Evolutionary conservation across 1,284 basidiomycete species (phyloP).

Genomic region (Boletus holoroseus): DNA sequence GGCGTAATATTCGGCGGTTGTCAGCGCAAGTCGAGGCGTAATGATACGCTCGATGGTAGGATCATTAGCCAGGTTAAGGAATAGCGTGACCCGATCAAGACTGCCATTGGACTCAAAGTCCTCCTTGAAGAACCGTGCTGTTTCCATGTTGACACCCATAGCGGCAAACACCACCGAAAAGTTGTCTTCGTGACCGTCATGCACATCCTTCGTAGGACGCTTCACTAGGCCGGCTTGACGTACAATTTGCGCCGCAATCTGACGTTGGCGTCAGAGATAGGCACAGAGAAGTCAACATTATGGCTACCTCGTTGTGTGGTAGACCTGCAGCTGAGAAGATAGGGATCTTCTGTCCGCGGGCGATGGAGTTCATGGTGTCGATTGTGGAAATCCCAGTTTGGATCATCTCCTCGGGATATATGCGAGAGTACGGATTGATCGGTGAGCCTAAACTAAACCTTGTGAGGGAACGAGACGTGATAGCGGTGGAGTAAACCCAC

Average conservation of each 20-base stretch:
- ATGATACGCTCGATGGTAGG: slow-evolving; percentile 99
- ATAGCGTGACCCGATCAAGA: slow-evolving; percentile 95
- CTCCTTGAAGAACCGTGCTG: slow-evolving; percentile 99
- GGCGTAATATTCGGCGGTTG: slow-evolving; percentile 99
- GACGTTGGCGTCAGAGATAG: slow-evolving; percentile 22
- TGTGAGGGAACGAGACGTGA: slow-evolving; percentile 15
- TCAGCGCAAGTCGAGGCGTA: slow-evolving; percentile 95
- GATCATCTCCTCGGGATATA: slow-evolving; percentile 99
- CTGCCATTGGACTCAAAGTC: slow-evolving; percentile 99
- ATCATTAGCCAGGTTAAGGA: slow-evolving; percentile 98
- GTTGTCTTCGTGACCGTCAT: slow-evolving; percentile 99
- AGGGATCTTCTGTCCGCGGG: slow-evolving; percentile 99
- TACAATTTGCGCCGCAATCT: slow-evolving; percentile 99
- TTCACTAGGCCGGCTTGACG: slow-evolving; percentile 98
- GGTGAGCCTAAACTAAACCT: slow-evolving; percentile 70
- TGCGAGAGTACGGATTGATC: slow-evolving; percentile 98
- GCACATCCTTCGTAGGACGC: slow-evolving; percentile 91
- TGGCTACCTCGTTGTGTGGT: slow-evolving; percentile 91
- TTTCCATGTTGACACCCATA: slow-evolving; percentile 99
- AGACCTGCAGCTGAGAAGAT: slow-evolving; percentile 99
- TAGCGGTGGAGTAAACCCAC: slow-evolving; percentile 42
- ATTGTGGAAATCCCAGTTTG: slow-evolving; percentile 99
- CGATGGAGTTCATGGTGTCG: slow-evolving; percentile 98
- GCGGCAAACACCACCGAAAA: slow-evolving; percentile 99
- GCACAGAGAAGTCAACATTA: slow-evolving; percentile 20